Conservation (phyloP, 108 stramenopile species). For the Nannochloropsis oceanica region DNA sequence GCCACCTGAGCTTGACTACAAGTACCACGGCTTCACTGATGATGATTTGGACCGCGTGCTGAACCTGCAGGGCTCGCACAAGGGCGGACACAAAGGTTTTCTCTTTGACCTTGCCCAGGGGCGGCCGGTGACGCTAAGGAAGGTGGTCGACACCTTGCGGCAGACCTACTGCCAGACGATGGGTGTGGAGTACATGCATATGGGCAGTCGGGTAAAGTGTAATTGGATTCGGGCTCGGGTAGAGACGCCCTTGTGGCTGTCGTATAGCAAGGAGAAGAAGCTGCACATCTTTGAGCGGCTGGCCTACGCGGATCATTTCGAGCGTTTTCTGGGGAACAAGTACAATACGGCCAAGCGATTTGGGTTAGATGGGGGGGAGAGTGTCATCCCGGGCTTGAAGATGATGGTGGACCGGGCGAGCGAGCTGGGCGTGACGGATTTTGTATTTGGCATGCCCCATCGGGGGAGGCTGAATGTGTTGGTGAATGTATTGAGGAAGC, state of each 20-base stretch:
- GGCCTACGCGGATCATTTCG: slow-evolving; percentile 90
- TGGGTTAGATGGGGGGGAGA: slow-evolving; percentile 72
- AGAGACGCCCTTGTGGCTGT: slow-evolving; percentile 68
- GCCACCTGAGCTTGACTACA: slow-evolving; percentile 62
- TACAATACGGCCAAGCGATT: slow-evolving; percentile 99
- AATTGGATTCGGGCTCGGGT: slow-evolving; percentile 92
- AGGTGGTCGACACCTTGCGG: slow-evolving; percentile 56
- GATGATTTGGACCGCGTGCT: slow-evolving; percentile 76
- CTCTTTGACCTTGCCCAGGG: slow-evolving; percentile 65
- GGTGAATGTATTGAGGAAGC: slow-evolving; percentile 97
- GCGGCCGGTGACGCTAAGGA: slow-evolving; percentile 59
- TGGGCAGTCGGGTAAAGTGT: slow-evolving; percentile 63
- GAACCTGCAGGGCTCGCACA: slow-evolving; percentile 56
- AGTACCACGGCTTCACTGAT: slow-evolving; percentile 75
- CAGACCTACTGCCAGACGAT: slow-evolving; percentile 87
- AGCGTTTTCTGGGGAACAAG: slow-evolving; percentile 87
- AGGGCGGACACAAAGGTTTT: slow-evolving; percentile 84
- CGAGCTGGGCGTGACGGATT: slow-evolving; percentile 80
- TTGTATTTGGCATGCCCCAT: slow-evolving; percentile 98
- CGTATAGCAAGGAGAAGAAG: slow-evolving; percentile 50
- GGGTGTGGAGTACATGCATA: slow-evolving; percentile 98
- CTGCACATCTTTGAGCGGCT: slow-evolving; percentile 80
- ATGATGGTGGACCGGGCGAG: slow-evolving; percentile 82
- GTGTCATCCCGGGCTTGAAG: slow-evolving; percentile 79
- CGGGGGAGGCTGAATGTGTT: slow-evolving; percentile 85